These are phyloP conservation scores for Penicillium hordei DNA, from an alignment of 2,329 filamentous ascomycete species.

Conservation along the genomic window DNA sequence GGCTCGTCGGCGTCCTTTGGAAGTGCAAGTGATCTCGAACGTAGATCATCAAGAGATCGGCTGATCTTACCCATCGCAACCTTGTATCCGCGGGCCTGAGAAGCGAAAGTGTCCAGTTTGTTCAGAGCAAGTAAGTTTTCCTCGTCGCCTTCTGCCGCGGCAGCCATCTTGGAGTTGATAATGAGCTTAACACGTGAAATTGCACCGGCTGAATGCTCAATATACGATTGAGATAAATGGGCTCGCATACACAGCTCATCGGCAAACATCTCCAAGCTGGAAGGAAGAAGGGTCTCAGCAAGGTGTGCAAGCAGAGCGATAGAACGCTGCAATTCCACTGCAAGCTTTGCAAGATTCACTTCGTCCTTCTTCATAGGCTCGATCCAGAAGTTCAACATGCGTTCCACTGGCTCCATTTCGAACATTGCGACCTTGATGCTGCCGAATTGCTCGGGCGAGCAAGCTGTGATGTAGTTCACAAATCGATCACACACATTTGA, in stretches of 20 bases:
- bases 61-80: slow-evolving; percentile 78
- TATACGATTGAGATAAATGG: slow-evolving; percentile 72
- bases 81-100: slow-evolving; percentile 77
- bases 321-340: slow-evolving; percentile 76
- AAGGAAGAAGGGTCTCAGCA: slow-evolving; percentile 72
- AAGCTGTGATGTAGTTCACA: slow-evolving; percentile 74
- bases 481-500: slow-evolving; percentile 81
- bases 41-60: slow-evolving; percentile 74
- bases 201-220: slow-evolving; percentile 72
- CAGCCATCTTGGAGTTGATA: slow-evolving; percentile 64
- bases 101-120: slow-evolving; percentile 69
- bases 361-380: slow-evolving; percentile 81
- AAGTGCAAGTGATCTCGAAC: slow-evolving; percentile 71
- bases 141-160: slow-evolving; percentile 63
- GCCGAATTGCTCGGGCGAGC: slow-evolving; percentile 74
- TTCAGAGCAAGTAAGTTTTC: slow-evolving; percentile 67
- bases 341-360: slow-evolving; percentile 78
- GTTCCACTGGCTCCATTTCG: slow-evolving; percentile 88
- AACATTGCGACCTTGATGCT: slow-evolving; percentile 76
- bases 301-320: slow-evolving; percentile 86
- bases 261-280: slow-evolving; percentile 69
- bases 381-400: slow-evolving; percentile 83
- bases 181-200: slow-evolving; percentile 64
- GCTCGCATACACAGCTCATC: slow-evolving; percentile 78
- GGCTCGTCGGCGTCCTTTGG: slow-evolving; percentile 64